Conservation (phyloP, 2,329 filamentous ascomycete species). For the Seiridium unicorne region DNA sequence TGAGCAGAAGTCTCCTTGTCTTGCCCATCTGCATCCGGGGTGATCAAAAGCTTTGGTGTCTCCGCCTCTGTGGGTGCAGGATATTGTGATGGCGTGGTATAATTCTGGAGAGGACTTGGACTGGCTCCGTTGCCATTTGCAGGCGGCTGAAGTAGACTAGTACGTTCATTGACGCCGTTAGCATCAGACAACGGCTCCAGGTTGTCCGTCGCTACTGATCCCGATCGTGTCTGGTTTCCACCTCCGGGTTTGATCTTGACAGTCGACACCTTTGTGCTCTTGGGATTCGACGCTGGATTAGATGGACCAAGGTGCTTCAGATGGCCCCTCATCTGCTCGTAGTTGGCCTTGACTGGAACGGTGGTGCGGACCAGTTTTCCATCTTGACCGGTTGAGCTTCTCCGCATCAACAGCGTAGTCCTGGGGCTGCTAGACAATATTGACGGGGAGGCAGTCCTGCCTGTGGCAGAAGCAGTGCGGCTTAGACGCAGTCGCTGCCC, state of each 20-base stretch:
- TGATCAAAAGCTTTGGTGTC: slow-evolving; percentile 17
- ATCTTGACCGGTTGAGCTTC: slow-evolving; percentile 54
- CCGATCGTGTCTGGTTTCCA: slow-evolving; percentile 18
- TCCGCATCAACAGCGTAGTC: slow-evolving; percentile 59
- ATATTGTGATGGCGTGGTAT: slow-evolving; percentile 30
- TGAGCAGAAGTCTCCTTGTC: not conserved
- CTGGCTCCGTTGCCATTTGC: slow-evolving; percentile 64
- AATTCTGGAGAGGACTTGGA: slow-evolving; percentile 56
- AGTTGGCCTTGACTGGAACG: slow-evolving; percentile 57
- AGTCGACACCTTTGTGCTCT: slow-evolving; percentile 58
- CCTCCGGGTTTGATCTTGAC: slow-evolving; percentile 63
- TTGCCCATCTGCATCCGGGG: not conserved
- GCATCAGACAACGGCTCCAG: not conserved
- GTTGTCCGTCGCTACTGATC: slow-evolving; percentile 17
- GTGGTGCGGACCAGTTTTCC: slow-evolving; percentile 45
- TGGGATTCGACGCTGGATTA: slow-evolving; percentile 64
- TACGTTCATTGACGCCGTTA: slow-evolving; percentile 36
- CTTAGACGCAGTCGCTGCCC: slow-evolving; percentile 22
- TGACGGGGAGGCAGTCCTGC: slow-evolving; percentile 35
- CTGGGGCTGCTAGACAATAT: slow-evolving; percentile 45
- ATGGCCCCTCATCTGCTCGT: slow-evolving; percentile 62
- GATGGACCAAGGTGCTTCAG: slow-evolving; percentile 66
- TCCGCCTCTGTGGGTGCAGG: slow-evolving; percentile 16
- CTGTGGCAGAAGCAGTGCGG: slow-evolving; percentile 33
- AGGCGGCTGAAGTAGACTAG: slow-evolving; percentile 46